A percentile compares a stretch with the other conserved stretches of the same genome.
phyloP scores from a whole-genome alignment of 257 asterid genomes.

The Datura wrightii region DNA sequence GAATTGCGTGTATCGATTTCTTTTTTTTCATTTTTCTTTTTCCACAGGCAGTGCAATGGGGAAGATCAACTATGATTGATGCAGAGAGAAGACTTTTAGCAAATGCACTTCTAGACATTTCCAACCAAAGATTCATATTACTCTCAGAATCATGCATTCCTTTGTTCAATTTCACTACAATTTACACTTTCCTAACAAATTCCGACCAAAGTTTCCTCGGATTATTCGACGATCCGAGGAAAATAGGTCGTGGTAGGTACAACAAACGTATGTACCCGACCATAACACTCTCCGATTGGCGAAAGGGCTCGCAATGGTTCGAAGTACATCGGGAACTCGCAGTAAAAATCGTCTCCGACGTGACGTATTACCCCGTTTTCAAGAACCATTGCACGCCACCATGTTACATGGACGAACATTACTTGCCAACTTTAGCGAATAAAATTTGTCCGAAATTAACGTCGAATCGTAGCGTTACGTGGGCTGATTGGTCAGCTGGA shows the following conservation, averaged over 20 bases:
- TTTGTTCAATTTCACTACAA: conserved; percentile 63
- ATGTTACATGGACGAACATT: conserved; percentile 88
- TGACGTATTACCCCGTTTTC: conserved; percentile 56
- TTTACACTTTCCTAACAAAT: conserved; percentile 61
- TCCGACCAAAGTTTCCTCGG: conserved; percentile 62
- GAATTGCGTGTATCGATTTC: background rate
- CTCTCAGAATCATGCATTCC: conserved; percentile 87
- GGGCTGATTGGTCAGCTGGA: conserved; percentile 81
- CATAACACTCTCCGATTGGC: conserved; percentile 58
- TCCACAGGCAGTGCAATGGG: conserved; percentile 78
- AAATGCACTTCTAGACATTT: conserved; percentile 71
- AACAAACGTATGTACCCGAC: conserved; percentile 66
- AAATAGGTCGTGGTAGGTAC: conserved; percentile 71
- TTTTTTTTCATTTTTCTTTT: too few relatives aligned
- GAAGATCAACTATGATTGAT: conserved; percentile 69
- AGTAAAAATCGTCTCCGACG: conserved; percentile 58
- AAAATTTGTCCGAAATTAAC: conserved; percentile 58
- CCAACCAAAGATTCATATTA: conserved; percentile 70
- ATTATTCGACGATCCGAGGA: conserved; percentile 65
- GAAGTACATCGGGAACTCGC: conserved; percentile 61
- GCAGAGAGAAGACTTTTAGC: conserved; percentile 78
- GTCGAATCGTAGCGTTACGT: conserved; percentile 62
- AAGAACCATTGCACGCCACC: conserved; percentile 73
- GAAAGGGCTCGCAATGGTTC: conserved; percentile 86
- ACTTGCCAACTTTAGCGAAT: conserved; percentile 72